phyloP scores from a whole-genome alignment of 257 asterid genomes.

The Scutellaria galericulata region DNA sequence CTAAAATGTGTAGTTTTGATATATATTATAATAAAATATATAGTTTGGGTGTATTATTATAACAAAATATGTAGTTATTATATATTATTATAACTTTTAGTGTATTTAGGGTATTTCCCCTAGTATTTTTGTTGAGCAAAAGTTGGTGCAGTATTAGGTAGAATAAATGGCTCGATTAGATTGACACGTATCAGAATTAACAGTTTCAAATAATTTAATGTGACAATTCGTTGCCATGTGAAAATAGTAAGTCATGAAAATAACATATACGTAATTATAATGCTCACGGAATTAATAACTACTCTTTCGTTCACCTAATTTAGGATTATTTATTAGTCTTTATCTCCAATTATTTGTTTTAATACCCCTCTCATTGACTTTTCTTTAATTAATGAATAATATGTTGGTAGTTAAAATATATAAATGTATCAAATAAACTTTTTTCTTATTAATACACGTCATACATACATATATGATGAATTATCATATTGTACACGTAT shows the following conservation, averaged over 20 bases:
- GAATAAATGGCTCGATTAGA: not conserved
- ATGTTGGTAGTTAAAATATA: not conserved
- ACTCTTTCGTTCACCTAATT: conserved; percentile 31
- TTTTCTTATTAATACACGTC: too few species aligned
- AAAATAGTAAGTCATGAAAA: conserved; percentile 8
- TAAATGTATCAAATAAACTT: not conserved
- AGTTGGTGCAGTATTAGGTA: not conserved
- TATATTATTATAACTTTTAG: too few species aligned
- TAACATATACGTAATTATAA: conserved; percentile 24
- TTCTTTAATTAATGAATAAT: not conserved
- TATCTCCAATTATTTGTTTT: conserved; percentile 2
- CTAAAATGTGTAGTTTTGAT: too few species aligned
- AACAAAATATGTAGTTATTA: too few species aligned
- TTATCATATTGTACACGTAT: not conserved
- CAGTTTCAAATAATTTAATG: not conserved
- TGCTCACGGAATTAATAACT: conserved; percentile 34
- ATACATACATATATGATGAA: not conserved
- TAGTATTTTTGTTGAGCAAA: too few species aligned
- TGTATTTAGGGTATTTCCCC: too few species aligned
- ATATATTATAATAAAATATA: too few species aligned
- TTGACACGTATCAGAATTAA: not conserved
- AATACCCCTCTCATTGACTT: conserved; percentile 25
- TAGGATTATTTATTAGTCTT: not conserved
- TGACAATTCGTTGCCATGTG: conserved; percentile 25
- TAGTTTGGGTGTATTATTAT: too few species aligned